Base-by-base conservation (phyloP, 495 filamentous ascomycete genomes). In the Podospora sp. region DNA sequence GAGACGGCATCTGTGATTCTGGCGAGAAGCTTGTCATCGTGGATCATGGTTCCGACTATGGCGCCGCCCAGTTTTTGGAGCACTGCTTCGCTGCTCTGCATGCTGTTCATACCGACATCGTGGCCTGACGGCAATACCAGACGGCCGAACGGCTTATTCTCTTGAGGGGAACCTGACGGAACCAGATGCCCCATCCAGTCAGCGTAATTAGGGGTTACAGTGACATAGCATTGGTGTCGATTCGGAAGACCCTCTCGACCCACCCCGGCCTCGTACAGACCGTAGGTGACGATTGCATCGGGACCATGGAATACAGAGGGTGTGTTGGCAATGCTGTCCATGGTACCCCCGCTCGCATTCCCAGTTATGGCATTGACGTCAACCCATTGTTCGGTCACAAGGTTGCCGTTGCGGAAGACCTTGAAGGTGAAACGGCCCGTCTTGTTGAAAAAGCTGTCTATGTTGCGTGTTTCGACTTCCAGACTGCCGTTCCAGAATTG, bases 101-200 rank as follows among this genome's bases (percentile, higher is more conserved):
- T 82, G 73, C 76, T 84, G 71, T 87, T 86, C 82, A 87, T 85
- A 12, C 85, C 84, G 24, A 80, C 77, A 60, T 86, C 84, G 67
- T 87, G 84, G 0, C 77, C 72, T 0, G 77, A 66, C 0, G 85
- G 80, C 0, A 86, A 78, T 16, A 85, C 81, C 53, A 85, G 76
- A 24, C 77, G 76, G 11, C 69, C 63, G 71, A 85, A 85, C 1
- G 80, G 80, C 20, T 79, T 75, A 14, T 76, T 61, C 22, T 81
- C 82, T 33, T 74, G 70, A 1, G 72, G 66, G 0, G 83, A 83
- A 8, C 75, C 79, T 1, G 71, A 72, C 2, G 84, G 80, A 1
- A 77, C 79, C 1, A 86, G 52, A n/a, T 66, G 65, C 40, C 77
- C 71, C 76, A 84, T 83, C 84, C 82, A 86, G 57, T 70, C 67